These are phyloP conservation scores for Hypoxylon sp. DNA, from an alignment of 2,329 filamentous ascomycete genomes.

Conservation along the genomic window DNA sequence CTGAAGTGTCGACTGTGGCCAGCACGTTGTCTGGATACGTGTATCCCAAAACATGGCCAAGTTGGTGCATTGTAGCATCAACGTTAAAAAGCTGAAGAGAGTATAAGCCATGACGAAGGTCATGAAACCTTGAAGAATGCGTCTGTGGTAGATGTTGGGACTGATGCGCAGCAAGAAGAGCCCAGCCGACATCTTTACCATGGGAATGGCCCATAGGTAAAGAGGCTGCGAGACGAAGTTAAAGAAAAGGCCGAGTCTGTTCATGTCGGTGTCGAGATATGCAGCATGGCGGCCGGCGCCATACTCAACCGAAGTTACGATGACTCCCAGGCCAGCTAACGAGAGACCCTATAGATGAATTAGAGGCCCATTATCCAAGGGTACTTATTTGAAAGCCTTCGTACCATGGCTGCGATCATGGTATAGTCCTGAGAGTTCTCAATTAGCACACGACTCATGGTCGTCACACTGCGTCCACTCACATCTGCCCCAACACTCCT, in stretches of 20 bases:
- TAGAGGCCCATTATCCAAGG: slow-evolving; percentile 29
- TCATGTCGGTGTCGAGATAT: slow-evolving; percentile 49
- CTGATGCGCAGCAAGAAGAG: slow-evolving; percentile 53
- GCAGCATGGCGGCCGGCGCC: slow-evolving; percentile 57
- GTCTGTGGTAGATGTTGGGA: slow-evolving; percentile 46
- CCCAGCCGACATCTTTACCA: slow-evolving; percentile 54
- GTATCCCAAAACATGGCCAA: slow-evolving; percentile 56
- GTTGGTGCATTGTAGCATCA: slow-evolving; percentile 58
- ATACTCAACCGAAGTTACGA: slow-evolving; percentile 51
- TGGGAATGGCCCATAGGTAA: slow-evolving; percentile 51
- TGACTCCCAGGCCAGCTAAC: slow-evolving; percentile 50
- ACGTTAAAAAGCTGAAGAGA: slow-evolving; percentile 51
- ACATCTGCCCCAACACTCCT: slow-evolving; percentile 25
- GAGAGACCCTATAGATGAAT: slow-evolving; percentile 43
- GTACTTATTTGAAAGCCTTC: background rate
- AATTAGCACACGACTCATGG: background rate
- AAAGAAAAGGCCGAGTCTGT: slow-evolving; percentile 50
- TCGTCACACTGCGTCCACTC: background rate
- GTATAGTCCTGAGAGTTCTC: slow-evolving; percentile 10
- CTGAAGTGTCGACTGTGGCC: slow-evolving; percentile 49
- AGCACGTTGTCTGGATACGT: slow-evolving; percentile 51
- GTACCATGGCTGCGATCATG: slow-evolving; percentile 18
- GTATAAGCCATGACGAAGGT: slow-evolving; percentile 47
- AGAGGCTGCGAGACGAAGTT: slow-evolving; percentile 56
- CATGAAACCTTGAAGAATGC: slow-evolving; percentile 50